These are phyloP conservation scores for Boletus reticuloceps DNA, from an alignment of 768 basidiomycete genomes.

Conservation along the genomic window DNA sequence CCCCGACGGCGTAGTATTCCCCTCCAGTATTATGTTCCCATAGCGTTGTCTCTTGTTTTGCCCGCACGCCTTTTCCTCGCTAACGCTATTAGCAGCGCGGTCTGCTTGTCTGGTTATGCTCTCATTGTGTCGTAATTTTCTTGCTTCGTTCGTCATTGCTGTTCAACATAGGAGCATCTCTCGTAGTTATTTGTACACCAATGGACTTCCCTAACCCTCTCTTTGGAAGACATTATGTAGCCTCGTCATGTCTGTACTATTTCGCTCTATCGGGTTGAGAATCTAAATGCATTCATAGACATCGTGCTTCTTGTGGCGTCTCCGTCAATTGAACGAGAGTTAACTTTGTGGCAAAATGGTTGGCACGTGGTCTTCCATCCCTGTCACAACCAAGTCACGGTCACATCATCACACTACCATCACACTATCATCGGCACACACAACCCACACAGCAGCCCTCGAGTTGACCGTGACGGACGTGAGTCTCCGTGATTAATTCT, in stretches of 20 bases:
- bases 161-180: slow-evolving; percentile 28
- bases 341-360: slow-evolving; percentile 2
- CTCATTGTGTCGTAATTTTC: slow-evolving; percentile 21
- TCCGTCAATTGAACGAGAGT: too few relatives aligned
- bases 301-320: slow-evolving; percentile 5
- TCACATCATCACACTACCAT: background rate
- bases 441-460: background rate
- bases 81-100: slow-evolving; percentile 30
- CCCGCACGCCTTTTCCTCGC: slow-evolving; percentile 12
- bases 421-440: background rate
- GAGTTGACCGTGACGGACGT: background rate
- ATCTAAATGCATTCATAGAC: slow-evolving; percentile 21
- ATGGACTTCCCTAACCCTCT: slow-evolving; percentile 24
- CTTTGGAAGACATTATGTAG: slow-evolving; percentile 31
- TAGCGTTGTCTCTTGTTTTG: slow-evolving; percentile 36
- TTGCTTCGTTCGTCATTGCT: slow-evolving; percentile 15
- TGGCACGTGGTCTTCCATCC: slow-evolving; percentile 6
- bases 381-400: background rate
- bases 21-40: slow-evolving; percentile 78
- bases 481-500: background rate
- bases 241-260: slow-evolving; percentile 27
- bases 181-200: slow-evolving; percentile 33
- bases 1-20: slow-evolving; percentile 84
- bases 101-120: slow-evolving; percentile 22
- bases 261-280: slow-evolving; percentile 12